Evolutionary conservation across 257 asterid species (phyloP), one percentile per base, ranked within the genome.

Genomic region (Nemophila menziesii): DNA sequence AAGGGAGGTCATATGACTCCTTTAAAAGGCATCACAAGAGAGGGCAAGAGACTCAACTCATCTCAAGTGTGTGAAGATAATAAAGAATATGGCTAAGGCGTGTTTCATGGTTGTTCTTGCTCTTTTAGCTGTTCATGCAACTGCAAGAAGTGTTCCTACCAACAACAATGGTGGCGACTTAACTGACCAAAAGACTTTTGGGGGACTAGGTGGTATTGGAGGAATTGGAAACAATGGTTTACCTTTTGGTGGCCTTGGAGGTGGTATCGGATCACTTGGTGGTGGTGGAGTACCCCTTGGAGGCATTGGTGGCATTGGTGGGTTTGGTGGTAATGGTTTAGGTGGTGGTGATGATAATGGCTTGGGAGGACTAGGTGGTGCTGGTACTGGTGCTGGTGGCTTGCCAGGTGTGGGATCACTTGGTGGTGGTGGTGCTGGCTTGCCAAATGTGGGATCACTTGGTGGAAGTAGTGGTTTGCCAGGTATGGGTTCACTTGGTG

Each of bases 221-320:
- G 77, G 77, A 29, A 15, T 73, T n/a, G 80, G 80, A 20, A 15
- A 20, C 20, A 22, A 24, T 16, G 77, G 80, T 11, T 26, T 73
- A 2, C 80, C 80, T 0, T 65, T 39, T 16, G 80, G 70, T 1
- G 76, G 76, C 20, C 54, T 62, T 3, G 73, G 61, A 2, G 80
- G 36, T 2, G 67, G 62, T 12, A 6, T 59, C 1, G 77, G 77
- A 0, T 16, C 38, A 14, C 58, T 48, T 11, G 69, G 68, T 11
- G 54, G 53, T 42, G 1, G 49, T 0, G 70, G 65, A 7, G 73
- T 68, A 1, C 3, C 13, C 51, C 20, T 20, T 11, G 60, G 61
- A 4, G 12, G 8, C 12, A 20, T 59, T 19, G 54, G 66, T 10
- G 82, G 78, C 14, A 34, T 51, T 3, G 82, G 82, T 0, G 38